Conservation (phyloP, 495 filamentous ascomycete species). For the Penicillium cataractarum region DNA sequence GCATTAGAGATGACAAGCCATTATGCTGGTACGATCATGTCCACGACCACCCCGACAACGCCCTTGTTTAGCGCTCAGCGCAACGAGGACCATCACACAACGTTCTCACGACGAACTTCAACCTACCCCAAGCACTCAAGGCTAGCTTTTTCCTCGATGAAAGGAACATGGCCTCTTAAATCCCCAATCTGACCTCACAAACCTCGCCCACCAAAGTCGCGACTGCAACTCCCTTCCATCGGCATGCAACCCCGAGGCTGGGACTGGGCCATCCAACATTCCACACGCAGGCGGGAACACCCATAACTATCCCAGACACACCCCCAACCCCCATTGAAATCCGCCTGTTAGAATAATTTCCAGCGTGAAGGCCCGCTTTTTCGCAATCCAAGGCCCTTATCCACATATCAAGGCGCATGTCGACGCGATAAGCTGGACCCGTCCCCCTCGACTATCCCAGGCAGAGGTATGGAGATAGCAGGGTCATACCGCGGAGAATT, state of each 20-base stretch:
- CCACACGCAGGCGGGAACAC: conserved; percentile 14
- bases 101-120: no score
- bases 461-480: not conserved
- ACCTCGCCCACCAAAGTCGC: not conserved
- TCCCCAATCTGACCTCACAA: not conserved
- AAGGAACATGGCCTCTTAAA: not conserved
- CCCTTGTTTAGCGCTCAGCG: not conserved
- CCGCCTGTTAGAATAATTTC: not conserved
- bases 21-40: not conserved
- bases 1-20: not conserved
- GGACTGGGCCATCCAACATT: conserved; percentile 22
- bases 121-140: no score
- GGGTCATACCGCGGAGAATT: not conserved
- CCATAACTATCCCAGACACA: not conserved
- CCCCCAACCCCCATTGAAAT: not conserved
- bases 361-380: not conserved
- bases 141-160: no score
- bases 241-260: not conserved
- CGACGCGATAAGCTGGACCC: not conserved
- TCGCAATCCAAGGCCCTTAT: no score
- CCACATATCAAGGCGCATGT: not conserved
- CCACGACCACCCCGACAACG: not conserved
- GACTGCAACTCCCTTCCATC: not conserved
- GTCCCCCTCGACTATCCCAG: no score
- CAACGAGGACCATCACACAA: not conserved